Base-by-base conservation (phyloP, 1,284 basidiomycete genomes). In the Rhodotorula sp. region DNA sequence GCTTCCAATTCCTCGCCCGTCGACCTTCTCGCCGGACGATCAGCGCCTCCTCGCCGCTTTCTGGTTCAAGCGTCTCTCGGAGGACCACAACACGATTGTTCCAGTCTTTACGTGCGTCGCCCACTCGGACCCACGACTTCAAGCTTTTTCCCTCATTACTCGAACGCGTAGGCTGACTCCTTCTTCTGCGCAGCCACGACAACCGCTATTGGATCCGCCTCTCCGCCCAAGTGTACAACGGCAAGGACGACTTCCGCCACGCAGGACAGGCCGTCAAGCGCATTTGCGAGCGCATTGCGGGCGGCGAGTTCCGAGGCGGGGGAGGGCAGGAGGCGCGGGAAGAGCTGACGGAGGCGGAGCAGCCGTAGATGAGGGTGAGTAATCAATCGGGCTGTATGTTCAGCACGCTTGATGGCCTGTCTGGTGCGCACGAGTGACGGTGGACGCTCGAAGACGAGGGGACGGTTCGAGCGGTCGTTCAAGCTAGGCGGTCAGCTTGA, bases 191-290 rank as follows among this genome's bases (percentile, higher is more conserved):
- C 64, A 72, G 70, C 4, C 71, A 80, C 46, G 77, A 77, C 28
- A 79, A 80, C 62, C 71, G 52, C 20, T 60, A 70, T 59, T 73
- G 76, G 71, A 40, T 58, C 37, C 56, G 71, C 56, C 61, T 75
- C 53, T 65, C 64, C 31, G 71, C 71, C 26, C 76, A 74, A 57
- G 67, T 70, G 2, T 75, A 70, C 57, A 62, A 50, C 51, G 67
- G 81, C 71, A 60, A 81, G 30, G 66, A 66, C 50, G 81, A 82
- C 71, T 82, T 81, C 65, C 76, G 78, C 48, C 64, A 75, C 26
- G 71, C 79, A 18, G 80, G 71, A 0, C 62, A 74, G 15, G 77
- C 77, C 10, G 62, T 80, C 30, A 72, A 76, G 58, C 70, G 75
- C 34, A 70, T 80, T 20, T 77, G 77, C 57, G 75, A 73, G 50